These are phyloP conservation scores for Uronychia binucleata DNA, from an alignment of 73 alveolate species.

Conservation along the genomic window DNA sequence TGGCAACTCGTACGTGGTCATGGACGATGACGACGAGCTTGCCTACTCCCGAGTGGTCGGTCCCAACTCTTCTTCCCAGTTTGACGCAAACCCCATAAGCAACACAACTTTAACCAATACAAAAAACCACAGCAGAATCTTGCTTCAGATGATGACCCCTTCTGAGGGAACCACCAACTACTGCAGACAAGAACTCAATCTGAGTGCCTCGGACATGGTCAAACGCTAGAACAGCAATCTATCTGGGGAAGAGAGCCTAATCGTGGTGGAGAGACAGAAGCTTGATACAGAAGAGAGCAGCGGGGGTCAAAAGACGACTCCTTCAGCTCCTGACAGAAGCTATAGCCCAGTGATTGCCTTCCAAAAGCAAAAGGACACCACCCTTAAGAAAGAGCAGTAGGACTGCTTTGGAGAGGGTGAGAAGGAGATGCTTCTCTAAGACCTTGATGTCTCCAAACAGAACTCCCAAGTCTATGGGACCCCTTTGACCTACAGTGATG, in stretches of 20 bases:
- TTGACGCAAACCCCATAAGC: neutral
- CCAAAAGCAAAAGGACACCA: neutral
- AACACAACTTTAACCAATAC: neutral
- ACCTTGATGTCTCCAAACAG: neutral
- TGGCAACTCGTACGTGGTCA: neutral
- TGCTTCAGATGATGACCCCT: neutral
- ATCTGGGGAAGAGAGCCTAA: too few species aligned
- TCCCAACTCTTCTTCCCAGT: too few species aligned
- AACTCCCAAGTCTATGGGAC: neutral
- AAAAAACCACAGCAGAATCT: neutral
- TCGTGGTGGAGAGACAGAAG: too few species aligned
- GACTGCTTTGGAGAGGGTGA: neutral
- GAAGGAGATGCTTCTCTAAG: neutral
- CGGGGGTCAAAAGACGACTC: too few species aligned
- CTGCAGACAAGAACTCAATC: too few species aligned
- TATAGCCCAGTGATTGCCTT: neutral
- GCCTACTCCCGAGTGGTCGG: neutral
- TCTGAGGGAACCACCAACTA: too few species aligned
- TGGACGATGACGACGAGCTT: slow-evolving; percentile 1
- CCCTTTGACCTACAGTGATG: neutral
- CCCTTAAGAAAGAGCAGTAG: neutral
- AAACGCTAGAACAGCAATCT: too few species aligned
- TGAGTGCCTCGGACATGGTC: too few species aligned
- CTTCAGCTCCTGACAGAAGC: too few species aligned
- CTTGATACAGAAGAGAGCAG: too few species aligned